Evolutionary conservation across 305 asterid genomes (phyloP).

Genomic region (Coffea humblotiana): DNA sequence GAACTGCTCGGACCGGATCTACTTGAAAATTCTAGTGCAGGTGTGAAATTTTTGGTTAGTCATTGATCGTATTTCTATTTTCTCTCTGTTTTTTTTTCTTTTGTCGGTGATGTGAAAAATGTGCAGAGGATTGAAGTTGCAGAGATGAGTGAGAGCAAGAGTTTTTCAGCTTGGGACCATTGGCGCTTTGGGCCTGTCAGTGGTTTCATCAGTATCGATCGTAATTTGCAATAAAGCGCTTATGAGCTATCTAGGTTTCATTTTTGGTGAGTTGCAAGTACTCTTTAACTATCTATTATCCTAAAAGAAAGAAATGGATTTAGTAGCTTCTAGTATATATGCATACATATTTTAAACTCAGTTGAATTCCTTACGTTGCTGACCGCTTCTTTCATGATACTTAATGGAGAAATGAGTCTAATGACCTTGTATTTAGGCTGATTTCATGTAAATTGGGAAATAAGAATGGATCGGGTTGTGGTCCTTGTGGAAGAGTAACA

Average conservation of each 20-base stretch:
- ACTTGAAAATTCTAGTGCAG: neutral
- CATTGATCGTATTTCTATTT: too few relatives aligned
- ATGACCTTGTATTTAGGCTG: too few relatives aligned
- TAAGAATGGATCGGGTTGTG: neutral
- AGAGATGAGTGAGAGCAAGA: constrained; percentile 63
- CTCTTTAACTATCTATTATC: too few relatives aligned
- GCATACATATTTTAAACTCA: too few relatives aligned
- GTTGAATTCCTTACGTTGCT: too few relatives aligned
- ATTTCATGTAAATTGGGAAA: too few relatives aligned
- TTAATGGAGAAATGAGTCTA: too few relatives aligned
- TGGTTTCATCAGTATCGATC: constrained; percentile 86
- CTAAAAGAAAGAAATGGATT: too few relatives aligned
- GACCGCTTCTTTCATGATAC: too few relatives aligned
- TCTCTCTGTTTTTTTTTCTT: too few relatives aligned
- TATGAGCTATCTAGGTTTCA: constrained; percentile 78
- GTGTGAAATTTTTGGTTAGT: constrained; percentile 4
- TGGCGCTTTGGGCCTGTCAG: constrained; percentile 89
- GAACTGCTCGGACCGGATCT: constrained; percentile 17
- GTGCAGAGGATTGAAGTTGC: constrained; percentile 11
- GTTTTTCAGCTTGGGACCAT: constrained; percentile 79
- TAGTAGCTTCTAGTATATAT: too few relatives aligned
- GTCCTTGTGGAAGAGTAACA: neutral
- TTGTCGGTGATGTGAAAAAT: neutral
- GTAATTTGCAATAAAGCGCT: constrained; percentile 93
- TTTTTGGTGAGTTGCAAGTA: constrained; percentile 52